Evolutionary conservation across 1,284 basidiomycete species (phyloP).

Genomic region (Sporisorium iseilematis-ciliati): DNA sequence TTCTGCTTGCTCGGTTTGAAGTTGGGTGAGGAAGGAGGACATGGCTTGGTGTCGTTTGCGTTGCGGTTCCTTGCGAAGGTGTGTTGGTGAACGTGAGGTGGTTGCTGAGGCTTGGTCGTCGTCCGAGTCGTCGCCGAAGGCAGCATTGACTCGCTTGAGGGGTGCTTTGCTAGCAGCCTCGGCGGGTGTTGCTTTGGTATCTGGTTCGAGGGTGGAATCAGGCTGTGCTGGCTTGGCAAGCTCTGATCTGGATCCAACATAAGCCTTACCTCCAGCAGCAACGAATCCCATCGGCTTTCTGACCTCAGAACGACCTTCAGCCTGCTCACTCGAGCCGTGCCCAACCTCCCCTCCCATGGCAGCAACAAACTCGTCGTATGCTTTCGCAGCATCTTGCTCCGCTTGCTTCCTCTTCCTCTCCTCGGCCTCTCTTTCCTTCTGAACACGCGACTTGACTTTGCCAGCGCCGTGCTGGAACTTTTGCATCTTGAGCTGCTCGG

Average conservation of each 20-base stretch:
- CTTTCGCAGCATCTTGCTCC: slow-evolving; percentile 49
- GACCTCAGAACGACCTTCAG: neutral
- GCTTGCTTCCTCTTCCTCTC: slow-evolving; percentile 55
- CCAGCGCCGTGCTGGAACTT: slow-evolving; percentile 47
- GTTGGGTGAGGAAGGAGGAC: slow-evolving; percentile 53
- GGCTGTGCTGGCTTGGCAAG: neutral
- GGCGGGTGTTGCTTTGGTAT: neutral
- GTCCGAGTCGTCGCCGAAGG: slow-evolving; percentile 44
- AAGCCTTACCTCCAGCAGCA: slow-evolving; percentile 47
- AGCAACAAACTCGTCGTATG: slow-evolving; percentile 60
- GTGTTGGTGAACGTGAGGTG: neutral
- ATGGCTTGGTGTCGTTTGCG: slow-evolving; percentile 47
- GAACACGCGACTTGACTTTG: slow-evolving; percentile 50
- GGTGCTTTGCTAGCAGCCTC: neutral
- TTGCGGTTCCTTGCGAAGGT: slow-evolving; percentile 37
- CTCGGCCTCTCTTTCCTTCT: slow-evolving; percentile 59
- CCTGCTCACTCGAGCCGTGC: neutral
- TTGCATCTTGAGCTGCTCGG: slow-evolving; percentile 40
- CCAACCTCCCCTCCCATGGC: slow-evolving; percentile 52
- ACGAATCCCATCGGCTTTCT: slow-evolving; percentile 42
- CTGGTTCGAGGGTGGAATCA: neutral
- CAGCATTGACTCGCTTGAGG: slow-evolving; percentile 18
- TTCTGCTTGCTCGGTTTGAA: slow-evolving; percentile 79
- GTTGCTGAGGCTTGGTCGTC: slow-evolving; percentile 6
- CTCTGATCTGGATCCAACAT: slow-evolving; percentile 22